These are phyloP conservation scores for Podospora pseudocomata DNA, from an alignment of 495 filamentous ascomycete genomes.

Conservation along the genomic window DNA sequence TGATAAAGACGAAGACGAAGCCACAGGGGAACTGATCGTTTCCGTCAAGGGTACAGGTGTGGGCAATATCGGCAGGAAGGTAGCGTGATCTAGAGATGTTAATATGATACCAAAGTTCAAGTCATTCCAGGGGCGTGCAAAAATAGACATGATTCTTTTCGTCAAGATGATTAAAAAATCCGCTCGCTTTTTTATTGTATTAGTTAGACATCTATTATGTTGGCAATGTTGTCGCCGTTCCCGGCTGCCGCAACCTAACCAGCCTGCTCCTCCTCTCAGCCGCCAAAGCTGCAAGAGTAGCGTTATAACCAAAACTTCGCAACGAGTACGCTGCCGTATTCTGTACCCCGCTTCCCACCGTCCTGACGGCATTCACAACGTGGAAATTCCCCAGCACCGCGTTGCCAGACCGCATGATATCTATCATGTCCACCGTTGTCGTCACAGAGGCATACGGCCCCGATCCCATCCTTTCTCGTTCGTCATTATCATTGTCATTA, in stretches of 20 bases:
- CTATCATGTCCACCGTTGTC: conserved; percentile 42
- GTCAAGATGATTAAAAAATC: not conserved
- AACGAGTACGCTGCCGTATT: conserved; percentile 48
- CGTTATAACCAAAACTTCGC: conserved; percentile 49
- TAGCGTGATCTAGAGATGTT: conserved; percentile 56
- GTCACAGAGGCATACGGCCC: conserved; percentile 45
- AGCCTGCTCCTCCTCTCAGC: conserved; percentile 43
- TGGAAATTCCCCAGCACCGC: conserved; percentile 66
- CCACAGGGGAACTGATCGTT: conserved; percentile 68
- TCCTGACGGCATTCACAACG: conserved; percentile 60
- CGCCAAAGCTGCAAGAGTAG: conserved; percentile 44
- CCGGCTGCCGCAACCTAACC: conserved; percentile 17
- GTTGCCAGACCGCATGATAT: conserved; percentile 64
- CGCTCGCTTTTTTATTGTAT: not conserved
- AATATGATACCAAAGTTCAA: not conserved
- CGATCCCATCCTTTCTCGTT: conserved; percentile 44
- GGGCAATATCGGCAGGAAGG: conserved; percentile 91
- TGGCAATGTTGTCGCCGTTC: not conserved
- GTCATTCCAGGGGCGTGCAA: not conserved
- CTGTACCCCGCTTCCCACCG: conserved; percentile 58
- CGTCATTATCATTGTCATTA: conserved; percentile 23
- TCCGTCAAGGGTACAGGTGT: conserved; percentile 92
- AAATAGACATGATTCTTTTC: not conserved
- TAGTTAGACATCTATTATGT: conserved; percentile 10
- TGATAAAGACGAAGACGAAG: conserved; percentile 62